phyloP scores from a whole-genome alignment of 768 basidiomycete species.

The Rhodotorula toruloides region DNA sequence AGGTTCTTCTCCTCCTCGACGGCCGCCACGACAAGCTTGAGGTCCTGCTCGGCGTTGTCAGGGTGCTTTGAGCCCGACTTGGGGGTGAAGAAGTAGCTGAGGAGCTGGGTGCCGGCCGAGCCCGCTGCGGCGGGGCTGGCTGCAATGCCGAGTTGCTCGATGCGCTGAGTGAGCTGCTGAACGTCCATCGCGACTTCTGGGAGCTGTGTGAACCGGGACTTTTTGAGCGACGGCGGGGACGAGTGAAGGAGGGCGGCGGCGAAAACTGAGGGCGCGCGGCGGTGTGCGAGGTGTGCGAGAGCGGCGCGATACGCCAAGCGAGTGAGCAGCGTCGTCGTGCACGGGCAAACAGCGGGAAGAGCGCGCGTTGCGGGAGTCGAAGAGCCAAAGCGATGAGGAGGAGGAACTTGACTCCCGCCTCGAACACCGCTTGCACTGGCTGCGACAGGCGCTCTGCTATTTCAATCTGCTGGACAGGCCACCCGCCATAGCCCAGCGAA shows the following conservation, averaged over 20 bases:
- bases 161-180: constrained; percentile 13
- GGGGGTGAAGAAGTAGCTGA: constrained; percentile 42
- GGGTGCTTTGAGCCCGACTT: constrained; percentile 41
- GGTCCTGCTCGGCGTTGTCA: constrained; percentile 22
- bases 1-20: constrained; percentile 41
- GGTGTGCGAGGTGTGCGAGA: neutral
- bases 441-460: no score
- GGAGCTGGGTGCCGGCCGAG: neutral
- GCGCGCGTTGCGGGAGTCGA: neutral
- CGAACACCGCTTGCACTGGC: no score
- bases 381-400: neutral
- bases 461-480: no score
- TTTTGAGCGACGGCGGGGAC: neutral
- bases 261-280: neutral
- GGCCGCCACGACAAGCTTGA: constrained; percentile 40
- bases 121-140: neutral
- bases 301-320: neutral
- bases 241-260: constrained; percentile 1
- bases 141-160: constrained; percentile 20
- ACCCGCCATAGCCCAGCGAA: no score
- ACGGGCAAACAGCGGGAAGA: no score
- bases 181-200: constrained; percentile 30
- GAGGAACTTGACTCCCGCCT: no score
- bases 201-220: constrained; percentile 12
- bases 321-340: neutral